Evolutionary conservation across 352 stramenopile genomes (phyloP).

Genomic region (Globisporangium ultimum): DNA sequence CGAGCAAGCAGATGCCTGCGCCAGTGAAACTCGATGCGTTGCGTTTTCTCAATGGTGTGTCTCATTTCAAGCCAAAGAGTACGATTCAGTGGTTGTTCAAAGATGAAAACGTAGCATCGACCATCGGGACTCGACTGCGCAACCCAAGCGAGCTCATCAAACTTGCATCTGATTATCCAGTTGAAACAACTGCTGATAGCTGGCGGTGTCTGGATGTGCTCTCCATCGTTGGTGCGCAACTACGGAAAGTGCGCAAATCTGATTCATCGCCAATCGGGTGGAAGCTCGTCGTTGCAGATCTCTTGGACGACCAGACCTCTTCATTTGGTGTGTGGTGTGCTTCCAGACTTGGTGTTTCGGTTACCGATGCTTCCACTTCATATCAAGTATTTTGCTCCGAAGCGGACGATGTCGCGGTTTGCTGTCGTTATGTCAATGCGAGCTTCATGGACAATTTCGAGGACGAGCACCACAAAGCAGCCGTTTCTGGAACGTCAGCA

Average conservation of each 20-base stretch:
- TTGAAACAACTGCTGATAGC: not conserved
- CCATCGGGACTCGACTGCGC: constrained; percentile 20
- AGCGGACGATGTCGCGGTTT: constrained; percentile 32
- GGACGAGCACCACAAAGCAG: constrained; percentile 16
- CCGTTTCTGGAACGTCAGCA: constrained; percentile 39
- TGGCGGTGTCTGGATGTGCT: constrained; percentile 26
- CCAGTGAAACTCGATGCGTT: constrained; percentile 37
- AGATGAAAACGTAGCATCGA: constrained; percentile 5
- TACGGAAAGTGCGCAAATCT: constrained; percentile 18
- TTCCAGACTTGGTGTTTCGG: constrained; percentile 35
- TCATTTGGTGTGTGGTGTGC: constrained; percentile 78
- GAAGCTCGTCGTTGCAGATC: constrained; percentile 76
- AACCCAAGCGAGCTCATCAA: constrained; percentile 16
- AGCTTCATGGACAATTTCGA: constrained; percentile 16
- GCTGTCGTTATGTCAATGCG: constrained; percentile 58
- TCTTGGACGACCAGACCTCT: constrained; percentile 45
- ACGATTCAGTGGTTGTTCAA: constrained; percentile 47
- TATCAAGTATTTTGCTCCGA: constrained; percentile 17
- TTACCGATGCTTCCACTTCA: constrained; percentile 14
- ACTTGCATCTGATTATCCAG: constrained; percentile 2
- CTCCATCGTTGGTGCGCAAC: constrained; percentile 24
- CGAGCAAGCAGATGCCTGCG: constrained; percentile 33
- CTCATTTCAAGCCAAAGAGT: constrained; percentile 42
- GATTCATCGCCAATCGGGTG: constrained; percentile 28
- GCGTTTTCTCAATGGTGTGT: constrained; percentile 15